A percentile compares a stretch with the other conserved stretches of the same genome.
Conservation (phyloP, 345 rosid species). For the Bruguiera parviflora region DNA sequence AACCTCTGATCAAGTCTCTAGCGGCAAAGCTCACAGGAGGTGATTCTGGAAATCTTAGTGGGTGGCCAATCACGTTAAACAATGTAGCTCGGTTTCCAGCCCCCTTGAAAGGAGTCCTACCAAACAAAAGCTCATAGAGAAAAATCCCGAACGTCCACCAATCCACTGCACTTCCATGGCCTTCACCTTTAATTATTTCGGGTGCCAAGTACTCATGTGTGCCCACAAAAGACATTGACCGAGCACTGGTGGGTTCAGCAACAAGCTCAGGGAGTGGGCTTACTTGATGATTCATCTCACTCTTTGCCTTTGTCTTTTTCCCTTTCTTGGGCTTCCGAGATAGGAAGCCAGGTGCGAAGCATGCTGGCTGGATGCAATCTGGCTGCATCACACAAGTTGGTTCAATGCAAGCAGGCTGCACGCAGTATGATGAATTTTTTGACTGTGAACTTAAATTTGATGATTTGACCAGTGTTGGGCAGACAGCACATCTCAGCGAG, state of each 20-base stretch:
- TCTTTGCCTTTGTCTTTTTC: constrained; percentile 19
- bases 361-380: constrained; percentile 26
- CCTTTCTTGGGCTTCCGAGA: constrained; percentile 21
- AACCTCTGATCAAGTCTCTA: constrained; percentile 33
- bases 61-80: constrained; percentile 35
- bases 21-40: constrained; percentile 37
- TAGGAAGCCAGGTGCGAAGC: constrained; percentile 30
- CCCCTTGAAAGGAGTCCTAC: constrained; percentile 35
- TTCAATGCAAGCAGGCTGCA: constrained; percentile 21
- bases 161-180: constrained; percentile 37
- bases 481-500: constrained; percentile 29
- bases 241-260: constrained; percentile 33
- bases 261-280: constrained; percentile 30
- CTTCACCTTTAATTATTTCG: constrained; percentile 33
- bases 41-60: constrained; percentile 28
- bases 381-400: constrained; percentile 5
- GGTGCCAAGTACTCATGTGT: constrained; percentile 37
- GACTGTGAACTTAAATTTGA: constrained; percentile 21
- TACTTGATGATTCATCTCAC: constrained; percentile 21
- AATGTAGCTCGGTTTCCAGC: constrained; percentile 33
- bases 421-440: constrained; percentile 28
- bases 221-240: constrained; percentile 36
- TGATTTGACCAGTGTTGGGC: constrained; percentile 32
- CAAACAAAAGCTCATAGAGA: constrained; percentile 34
- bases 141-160: constrained; percentile 38